Conservation (phyloP, 169 alveolate species). For the Theileria sp. region DNA sequence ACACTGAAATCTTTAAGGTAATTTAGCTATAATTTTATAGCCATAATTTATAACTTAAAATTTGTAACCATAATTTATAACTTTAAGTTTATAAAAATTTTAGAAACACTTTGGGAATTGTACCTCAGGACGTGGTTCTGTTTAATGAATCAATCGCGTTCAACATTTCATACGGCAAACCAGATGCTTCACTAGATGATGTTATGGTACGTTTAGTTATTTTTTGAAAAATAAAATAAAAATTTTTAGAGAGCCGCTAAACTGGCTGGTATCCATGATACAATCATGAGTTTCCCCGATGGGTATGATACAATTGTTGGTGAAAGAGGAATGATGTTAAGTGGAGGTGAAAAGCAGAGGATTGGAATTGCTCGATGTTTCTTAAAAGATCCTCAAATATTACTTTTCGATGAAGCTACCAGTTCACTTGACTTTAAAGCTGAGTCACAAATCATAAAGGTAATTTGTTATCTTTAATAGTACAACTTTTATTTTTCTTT, state of each 20-base stretch:
- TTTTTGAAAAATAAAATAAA: not conserved
- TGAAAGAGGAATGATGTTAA: conserved; percentile 78
- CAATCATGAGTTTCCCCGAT: conserved; percentile 61
- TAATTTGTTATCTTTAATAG: not conserved
- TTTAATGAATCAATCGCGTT: conserved; percentile 86
- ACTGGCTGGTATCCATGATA: conserved; percentile 66
- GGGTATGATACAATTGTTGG: conserved; percentile 85
- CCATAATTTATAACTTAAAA: not conserved
- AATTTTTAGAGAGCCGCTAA: conserved; percentile 46
- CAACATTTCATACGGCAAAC: conserved; percentile 86
- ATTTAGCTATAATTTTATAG: not conserved
- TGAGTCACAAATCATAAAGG: conserved; percentile 67
- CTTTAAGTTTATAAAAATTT: conserved; percentile 8
- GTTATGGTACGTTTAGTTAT: conserved; percentile 37
- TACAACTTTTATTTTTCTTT: not conserved
- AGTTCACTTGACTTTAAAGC: conserved; percentile 88
- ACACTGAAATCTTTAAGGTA: conserved; percentile 75
- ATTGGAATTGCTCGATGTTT: conserved; percentile 88
- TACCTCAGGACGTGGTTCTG: conserved; percentile 90
- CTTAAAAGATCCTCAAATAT: conserved; percentile 80
- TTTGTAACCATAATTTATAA: not conserved
- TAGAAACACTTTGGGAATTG: conserved; percentile 82
- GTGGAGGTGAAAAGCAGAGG: conserved; percentile 89
- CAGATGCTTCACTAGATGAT: conserved; percentile 76
- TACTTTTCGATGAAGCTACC: conserved; percentile 96